Percentiles rank a stretch among this genome's conserved stretches.
Conservation (phyloP, 345 rosid genomes). For the Eucalyptus marginata region DNA sequence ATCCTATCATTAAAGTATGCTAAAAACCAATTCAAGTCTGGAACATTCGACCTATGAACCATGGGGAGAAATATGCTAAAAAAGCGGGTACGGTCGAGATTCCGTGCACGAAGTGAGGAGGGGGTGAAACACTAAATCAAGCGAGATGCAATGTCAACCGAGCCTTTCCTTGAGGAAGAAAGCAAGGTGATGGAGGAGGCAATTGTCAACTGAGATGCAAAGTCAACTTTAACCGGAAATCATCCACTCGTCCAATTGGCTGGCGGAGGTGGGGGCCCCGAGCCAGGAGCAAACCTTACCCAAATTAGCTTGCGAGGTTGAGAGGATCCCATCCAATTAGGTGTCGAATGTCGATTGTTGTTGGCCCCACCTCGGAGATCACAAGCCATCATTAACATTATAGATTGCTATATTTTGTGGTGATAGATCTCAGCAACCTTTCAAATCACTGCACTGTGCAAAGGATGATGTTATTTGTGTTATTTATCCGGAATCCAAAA, state of each 20-base stretch:
- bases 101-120: not conserved
- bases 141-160: not conserved
- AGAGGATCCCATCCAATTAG: not conserved
- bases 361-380: not conserved
- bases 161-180: not conserved
- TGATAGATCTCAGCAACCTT: not conserved
- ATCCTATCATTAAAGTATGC: not conserved
- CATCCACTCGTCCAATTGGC: not conserved
- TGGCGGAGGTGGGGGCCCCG: not conserved
- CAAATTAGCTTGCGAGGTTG: not conserved
- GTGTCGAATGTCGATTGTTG: not conserved
- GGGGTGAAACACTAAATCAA: not conserved
- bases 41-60: not conserved
- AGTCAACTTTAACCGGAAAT: not conserved
- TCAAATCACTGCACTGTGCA: not conserved
- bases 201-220: not conserved
- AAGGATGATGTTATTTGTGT: not conserved
- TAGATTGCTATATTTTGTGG: not conserved
- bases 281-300: not conserved
- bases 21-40: not conserved
- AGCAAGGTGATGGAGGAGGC: not conserved
- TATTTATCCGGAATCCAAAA: not conserved
- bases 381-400: not conserved
- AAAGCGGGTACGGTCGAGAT: not conserved
- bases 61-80: not conserved